These are phyloP conservation scores for Scutellospora calospora DNA, from an alignment of 371 early-diverging fungal genomes.

Conservation along the genomic window DNA sequence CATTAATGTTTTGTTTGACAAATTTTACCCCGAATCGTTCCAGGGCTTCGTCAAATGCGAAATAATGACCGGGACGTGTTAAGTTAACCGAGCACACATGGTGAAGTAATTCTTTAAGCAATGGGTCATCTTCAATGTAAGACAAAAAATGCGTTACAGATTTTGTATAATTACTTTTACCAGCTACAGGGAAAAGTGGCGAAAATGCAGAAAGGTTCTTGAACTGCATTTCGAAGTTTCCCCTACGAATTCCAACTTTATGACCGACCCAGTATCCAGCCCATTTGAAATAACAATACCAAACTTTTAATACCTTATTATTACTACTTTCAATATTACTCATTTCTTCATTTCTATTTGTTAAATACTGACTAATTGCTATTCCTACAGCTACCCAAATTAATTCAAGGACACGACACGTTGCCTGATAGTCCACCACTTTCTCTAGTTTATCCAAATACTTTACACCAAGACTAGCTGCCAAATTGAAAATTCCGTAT, in stretches of 20 bases:
- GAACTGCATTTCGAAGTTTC: constrained; percentile 32
- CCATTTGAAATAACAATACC: background rate
- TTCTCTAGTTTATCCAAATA: background rate
- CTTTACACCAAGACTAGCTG: background rate
- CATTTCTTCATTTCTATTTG: too few relatives aligned
- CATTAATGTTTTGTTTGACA: constrained; percentile 10
- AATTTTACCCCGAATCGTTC: background rate
- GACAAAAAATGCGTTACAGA: background rate
- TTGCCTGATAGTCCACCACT: background rate
- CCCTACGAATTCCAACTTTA: background rate
- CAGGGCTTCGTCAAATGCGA: constrained; percentile 6
- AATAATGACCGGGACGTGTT: background rate
- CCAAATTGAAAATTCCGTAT: background rate
- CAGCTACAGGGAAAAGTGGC: background rate
- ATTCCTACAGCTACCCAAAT: background rate
- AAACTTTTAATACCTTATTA: too few relatives aligned
- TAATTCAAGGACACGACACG: background rate
- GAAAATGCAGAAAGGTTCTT: constrained; percentile 22
- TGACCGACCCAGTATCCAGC: background rate
- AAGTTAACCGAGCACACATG: background rate
- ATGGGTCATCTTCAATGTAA: background rate
- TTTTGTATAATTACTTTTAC: background rate
- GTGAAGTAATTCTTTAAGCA: background rate
- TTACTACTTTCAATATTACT: too few relatives aligned
- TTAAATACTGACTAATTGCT: background rate